Percentiles rank a stretch among this genome's conserved stretches.
These are phyloP conservation scores for Suhomyces kunorum DNA, from an alignment of 1,139 yeast species.

Conservation along the genomic window DNA sequence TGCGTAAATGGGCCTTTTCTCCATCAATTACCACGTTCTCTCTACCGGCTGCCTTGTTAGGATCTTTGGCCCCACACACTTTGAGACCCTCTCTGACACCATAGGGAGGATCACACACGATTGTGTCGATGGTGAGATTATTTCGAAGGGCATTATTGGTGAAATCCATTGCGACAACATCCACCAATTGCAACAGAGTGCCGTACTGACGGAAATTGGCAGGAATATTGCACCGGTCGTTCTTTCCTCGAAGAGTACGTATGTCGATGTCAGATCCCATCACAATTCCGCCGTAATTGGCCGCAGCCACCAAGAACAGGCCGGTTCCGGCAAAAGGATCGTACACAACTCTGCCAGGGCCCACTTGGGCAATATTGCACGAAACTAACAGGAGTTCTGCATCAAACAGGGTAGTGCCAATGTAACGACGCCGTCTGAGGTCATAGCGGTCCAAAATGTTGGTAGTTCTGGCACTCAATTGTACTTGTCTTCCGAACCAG, in stretches of 20 bases:
- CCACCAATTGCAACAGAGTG: constrained; percentile 60
- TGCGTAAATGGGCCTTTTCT: constrained; percentile 70
- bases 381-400: constrained; percentile 83
- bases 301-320: constrained; percentile 86
- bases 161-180: constrained; percentile 88
- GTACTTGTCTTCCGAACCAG: constrained; percentile 78
- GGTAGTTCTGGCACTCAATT: constrained; percentile 60
- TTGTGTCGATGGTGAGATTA: constrained; percentile 67
- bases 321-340: constrained; percentile 99
- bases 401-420: constrained; percentile 96
- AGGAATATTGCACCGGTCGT: constrained; percentile 47
- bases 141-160: constrained; percentile 81
- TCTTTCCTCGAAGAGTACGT: constrained; percentile 77
- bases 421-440: constrained; percentile 77
- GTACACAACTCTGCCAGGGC: constrained; percentile 65
- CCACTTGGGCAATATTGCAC: constrained; percentile 81
- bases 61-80: constrained; percentile 82
- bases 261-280: constrained; percentile 93
- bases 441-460: constrained; percentile 76
- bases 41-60: constrained; percentile 57
- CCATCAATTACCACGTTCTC: constrained; percentile 76
- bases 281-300: constrained; percentile 77
- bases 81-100: constrained; percentile 96
- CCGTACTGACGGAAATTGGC: constrained; percentile 78
- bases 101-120: constrained; percentile 96